phyloP scores from a whole-genome alignment of 129 eudicot species.

The Chrysanthemum lavandulifolium region DNA sequence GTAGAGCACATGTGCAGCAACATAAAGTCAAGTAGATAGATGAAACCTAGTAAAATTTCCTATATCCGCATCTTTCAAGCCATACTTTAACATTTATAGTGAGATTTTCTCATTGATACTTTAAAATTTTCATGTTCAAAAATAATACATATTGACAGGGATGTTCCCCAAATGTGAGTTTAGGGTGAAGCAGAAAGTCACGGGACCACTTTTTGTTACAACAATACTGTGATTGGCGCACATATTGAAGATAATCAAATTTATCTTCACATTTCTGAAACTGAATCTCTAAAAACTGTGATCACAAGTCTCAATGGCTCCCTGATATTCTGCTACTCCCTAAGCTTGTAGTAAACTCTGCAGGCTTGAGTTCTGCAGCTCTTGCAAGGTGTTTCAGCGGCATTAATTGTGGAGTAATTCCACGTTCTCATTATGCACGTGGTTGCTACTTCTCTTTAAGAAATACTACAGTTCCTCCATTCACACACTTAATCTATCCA shows the following conservation, averaged over 20 bases:
- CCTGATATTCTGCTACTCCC: conserved; percentile 73
- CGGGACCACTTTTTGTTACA: conserved; percentile 70
- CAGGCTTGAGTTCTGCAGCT: conserved; percentile 73
- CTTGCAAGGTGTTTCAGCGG: conserved; percentile 68
- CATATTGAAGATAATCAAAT: conserved; percentile 47
- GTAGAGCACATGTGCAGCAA: background rate
- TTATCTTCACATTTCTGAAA: conserved; percentile 62
- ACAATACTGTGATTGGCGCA: conserved; percentile 71
- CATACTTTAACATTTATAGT: conserved; percentile 17
- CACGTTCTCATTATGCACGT: conserved; percentile 63
- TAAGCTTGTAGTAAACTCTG: conserved; percentile 71
- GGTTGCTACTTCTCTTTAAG: conserved; percentile 81
- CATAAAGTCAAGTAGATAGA: background rate
- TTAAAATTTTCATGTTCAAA: conserved; percentile 24
- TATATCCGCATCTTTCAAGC: background rate
- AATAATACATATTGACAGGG: conserved; percentile 59
- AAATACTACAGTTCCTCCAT: conserved; percentile 57
- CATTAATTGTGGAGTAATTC: conserved; percentile 35
- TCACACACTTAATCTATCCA: conserved; percentile 78
- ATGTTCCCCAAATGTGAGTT: conserved; percentile 51
- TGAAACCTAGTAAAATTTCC: background rate
- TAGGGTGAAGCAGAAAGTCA: conserved; percentile 95
- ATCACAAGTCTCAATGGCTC: conserved; percentile 32
- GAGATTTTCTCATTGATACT: conserved; percentile 4
- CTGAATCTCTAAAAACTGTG: conserved; percentile 38